Evolutionary conservation across 345 rosid genomes (phyloP).

Genomic region (Eucalyptus globulus): DNA sequence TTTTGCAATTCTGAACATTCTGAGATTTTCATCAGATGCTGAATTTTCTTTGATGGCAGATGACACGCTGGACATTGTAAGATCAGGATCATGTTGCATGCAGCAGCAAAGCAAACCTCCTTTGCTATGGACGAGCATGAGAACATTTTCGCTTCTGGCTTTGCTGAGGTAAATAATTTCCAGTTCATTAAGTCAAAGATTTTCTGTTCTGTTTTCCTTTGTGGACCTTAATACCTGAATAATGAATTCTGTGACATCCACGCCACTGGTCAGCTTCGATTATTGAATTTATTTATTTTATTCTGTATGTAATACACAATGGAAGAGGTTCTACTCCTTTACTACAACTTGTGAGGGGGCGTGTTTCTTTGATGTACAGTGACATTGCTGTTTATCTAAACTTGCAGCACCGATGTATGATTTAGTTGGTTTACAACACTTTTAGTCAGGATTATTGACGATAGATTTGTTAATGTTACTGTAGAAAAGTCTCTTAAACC

Average conservation of each 20-base stretch:
- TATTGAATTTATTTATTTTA: background rate
- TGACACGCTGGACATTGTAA: background rate
- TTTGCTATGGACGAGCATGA: background rate
- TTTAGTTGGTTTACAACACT: background rate
- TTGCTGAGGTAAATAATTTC: background rate
- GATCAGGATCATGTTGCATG: background rate
- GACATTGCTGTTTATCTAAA: background rate
- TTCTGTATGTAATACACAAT: background rate
- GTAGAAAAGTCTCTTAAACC: background rate
- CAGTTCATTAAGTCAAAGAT: background rate
- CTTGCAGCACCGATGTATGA: background rate
- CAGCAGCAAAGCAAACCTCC: conserved; percentile 1
- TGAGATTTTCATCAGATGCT: background rate
- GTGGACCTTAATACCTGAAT: background rate
- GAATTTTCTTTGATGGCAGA: background rate
- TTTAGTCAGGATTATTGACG: background rate
- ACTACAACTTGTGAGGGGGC: background rate
- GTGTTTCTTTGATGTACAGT: background rate
- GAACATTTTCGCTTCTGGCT: background rate
- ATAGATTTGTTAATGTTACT: background rate
- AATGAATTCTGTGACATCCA: background rate
- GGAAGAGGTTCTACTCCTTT: background rate
- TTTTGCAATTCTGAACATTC: background rate
- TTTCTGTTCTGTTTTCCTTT: background rate
- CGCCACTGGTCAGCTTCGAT: background rate